Evolutionary conservation across 208 protist species (phyloP).

Genomic region (Trypanosoma brucei): DNA sequence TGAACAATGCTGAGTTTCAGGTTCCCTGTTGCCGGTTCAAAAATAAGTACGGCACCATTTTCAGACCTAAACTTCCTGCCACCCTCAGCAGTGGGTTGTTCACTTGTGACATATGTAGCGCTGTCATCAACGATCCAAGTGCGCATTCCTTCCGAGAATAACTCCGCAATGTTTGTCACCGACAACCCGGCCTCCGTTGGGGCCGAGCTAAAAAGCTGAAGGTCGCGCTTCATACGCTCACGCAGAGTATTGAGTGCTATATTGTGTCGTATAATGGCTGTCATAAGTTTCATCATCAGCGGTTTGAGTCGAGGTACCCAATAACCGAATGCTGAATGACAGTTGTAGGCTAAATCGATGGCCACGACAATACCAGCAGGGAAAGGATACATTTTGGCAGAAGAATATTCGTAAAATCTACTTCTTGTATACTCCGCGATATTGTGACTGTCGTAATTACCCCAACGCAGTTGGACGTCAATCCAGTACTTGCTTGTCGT

Average conservation of each 20-base stretch:
- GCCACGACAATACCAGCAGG: conserved; percentile 98
- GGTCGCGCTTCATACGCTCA: conserved; percentile 98
- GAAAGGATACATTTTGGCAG: conserved; percentile 99
- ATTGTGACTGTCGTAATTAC: conserved; percentile 99
- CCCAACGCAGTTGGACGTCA: conserved; percentile 99
- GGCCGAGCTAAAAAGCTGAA: conserved; percentile 99
- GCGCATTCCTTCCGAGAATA: conserved; percentile 98
- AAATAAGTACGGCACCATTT: conserved; percentile 99
- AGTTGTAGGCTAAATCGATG: conserved; percentile 99
- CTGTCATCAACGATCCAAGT: conserved; percentile 99
- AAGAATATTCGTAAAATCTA: conserved; percentile 99
- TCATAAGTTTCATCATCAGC: conserved; percentile 96
- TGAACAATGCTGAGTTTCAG: conserved; percentile 99
- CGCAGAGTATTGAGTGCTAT: conserved; percentile 99
- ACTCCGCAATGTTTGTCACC: conserved; percentile 98
- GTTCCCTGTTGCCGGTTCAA: conserved; percentile 99
- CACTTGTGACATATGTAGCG: conserved; percentile 99
- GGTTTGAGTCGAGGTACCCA: conserved; percentile 98
- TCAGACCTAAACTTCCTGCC: conserved; percentile 96
- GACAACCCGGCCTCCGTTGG: conserved; percentile 99
- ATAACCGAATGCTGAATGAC: conserved; percentile 97
- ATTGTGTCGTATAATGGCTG: conserved; percentile 99
- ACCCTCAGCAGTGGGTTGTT: conserved; percentile 99
- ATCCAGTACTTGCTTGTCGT: conserved; percentile 99
- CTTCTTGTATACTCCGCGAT: conserved; percentile 99